phyloP scores from a whole-genome alignment of 1,139 yeast genomes.

The Pichia sp. region DNA sequence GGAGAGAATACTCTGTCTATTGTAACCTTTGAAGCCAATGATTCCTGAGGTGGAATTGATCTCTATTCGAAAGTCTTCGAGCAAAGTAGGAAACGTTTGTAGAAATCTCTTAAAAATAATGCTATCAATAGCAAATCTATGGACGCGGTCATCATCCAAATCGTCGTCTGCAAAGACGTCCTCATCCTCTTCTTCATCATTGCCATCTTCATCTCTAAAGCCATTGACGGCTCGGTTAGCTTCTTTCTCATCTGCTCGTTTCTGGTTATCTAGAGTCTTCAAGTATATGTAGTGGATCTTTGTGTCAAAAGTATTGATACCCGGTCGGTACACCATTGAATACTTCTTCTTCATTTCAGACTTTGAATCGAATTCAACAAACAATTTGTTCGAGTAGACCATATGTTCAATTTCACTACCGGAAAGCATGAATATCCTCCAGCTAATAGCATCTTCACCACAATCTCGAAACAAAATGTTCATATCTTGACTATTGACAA shows the following conservation, averaged over 20 bases:
- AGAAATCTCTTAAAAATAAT: conserved; percentile 40
- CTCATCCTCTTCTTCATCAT: conserved; percentile 7
- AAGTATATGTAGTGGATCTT: conserved; percentile 31
- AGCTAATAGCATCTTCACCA: conserved; percentile 21
- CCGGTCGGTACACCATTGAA: conserved; percentile 40
- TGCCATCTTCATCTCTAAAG: background rate
- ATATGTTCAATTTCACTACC: conserved; percentile 28
- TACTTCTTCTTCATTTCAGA: conserved; percentile 42
- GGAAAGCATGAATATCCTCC: conserved; percentile 24
- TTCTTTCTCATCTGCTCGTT: background rate
- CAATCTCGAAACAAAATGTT: conserved; percentile 38
- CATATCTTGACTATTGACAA: conserved; percentile 40
- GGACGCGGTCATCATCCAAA: conserved; percentile 16
- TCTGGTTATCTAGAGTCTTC: conserved; percentile 21
- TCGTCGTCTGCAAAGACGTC: conserved; percentile 6
- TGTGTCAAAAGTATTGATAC: conserved; percentile 26
- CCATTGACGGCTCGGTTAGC: background rate
- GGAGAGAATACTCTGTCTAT: conserved; percentile 33
- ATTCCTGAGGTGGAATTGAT: conserved; percentile 30
- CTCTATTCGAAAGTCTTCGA: conserved; percentile 49
- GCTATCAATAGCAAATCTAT: conserved; percentile 36
- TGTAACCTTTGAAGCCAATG: conserved; percentile 40
- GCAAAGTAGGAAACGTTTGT: conserved; percentile 40
- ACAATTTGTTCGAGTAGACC: conserved; percentile 31
- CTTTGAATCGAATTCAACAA: conserved; percentile 41